Conservation (phyloP, 768 basidiomycete species). For the Russula foetens region DNA sequence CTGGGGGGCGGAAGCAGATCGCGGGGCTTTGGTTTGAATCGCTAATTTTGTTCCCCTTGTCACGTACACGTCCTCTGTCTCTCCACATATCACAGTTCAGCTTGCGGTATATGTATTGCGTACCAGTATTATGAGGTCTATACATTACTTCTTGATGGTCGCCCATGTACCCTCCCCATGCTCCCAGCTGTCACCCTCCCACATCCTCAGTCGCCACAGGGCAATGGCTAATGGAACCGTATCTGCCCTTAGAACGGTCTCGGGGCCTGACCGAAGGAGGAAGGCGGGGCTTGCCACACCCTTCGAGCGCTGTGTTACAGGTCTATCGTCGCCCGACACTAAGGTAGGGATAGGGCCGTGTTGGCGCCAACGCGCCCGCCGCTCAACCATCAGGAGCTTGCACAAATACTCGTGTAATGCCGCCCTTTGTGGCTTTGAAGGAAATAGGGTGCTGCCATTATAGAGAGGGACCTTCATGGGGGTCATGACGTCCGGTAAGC, state of each 20-base stretch:
- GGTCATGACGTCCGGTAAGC: constrained; percentile 26
- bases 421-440: constrained; percentile 50
- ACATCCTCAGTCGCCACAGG: constrained; percentile 74
- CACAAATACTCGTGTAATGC: constrained; percentile 43
- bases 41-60: constrained; percentile 7
- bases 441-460: constrained; percentile 59
- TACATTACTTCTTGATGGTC: background rate
- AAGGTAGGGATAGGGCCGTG: background rate
- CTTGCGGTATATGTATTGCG: background rate
- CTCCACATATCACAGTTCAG: background rate
- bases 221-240: constrained; percentile 58
- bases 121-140: background rate
- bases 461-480: constrained; percentile 49
- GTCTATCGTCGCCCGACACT: background rate
- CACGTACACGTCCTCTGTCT: background rate
- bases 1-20: constrained; percentile 26
- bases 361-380: constrained; percentile 23
- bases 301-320: constrained; percentile 23
- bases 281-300: constrained; percentile 62
- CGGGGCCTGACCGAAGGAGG: constrained; percentile 45
- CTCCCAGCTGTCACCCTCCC: constrained; percentile 39
- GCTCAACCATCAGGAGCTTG: constrained; percentile 42
- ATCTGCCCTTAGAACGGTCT: constrained; percentile 47
- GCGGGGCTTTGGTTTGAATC: constrained; percentile 31
- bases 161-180: constrained; percentile 16